Percentiles rank a stretch among this genome's conserved stretches.
Evolutionary conservation across 257 asterid species (phyloP).

Genomic region (Gentiana macrophylla): DNA sequence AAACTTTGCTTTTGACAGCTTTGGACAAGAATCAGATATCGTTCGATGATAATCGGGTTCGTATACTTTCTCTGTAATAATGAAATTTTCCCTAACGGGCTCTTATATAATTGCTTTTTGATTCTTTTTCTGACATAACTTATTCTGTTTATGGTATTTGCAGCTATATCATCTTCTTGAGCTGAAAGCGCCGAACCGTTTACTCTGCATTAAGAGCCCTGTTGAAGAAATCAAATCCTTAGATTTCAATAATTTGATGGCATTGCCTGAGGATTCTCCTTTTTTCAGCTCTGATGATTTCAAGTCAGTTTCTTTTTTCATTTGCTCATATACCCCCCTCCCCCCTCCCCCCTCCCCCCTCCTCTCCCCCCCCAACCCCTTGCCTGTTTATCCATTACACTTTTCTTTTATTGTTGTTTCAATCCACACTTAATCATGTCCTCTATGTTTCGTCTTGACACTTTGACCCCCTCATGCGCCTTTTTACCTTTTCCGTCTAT

Average conservation of each 20-base stretch:
- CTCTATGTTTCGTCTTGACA: too few relatives aligned
- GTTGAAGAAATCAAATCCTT: slow-evolving; percentile 38
- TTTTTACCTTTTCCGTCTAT: too few relatives aligned
- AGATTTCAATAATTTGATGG: slow-evolving; percentile 54
- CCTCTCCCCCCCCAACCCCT: too few relatives aligned
- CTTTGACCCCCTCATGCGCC: background rate
- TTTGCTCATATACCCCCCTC: too few relatives aligned
- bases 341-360: too few relatives aligned
- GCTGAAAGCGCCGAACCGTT: slow-evolving; percentile 45
- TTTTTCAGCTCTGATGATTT: slow-evolving; percentile 53
- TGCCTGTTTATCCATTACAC: too few relatives aligned
- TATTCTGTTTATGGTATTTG: slow-evolving; percentile 7
- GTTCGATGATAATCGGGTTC: slow-evolving; percentile 55
- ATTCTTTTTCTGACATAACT: background rate
- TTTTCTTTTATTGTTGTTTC: background rate
- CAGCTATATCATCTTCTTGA: slow-evolving; percentile 85
- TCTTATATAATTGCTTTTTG: background rate
- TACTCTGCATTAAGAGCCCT: slow-evolving; percentile 43
- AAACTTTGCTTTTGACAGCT: slow-evolving; percentile 63
- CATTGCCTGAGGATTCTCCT: slow-evolving; percentile 71
- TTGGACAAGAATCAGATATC: slow-evolving; percentile 30
- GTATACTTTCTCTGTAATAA: slow-evolving; percentile 10
- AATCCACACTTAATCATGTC: background rate
- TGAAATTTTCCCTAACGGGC: background rate
- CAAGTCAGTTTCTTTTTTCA: slow-evolving; percentile 32